These are phyloP conservation scores for Penicillium roqueforti DNA, from an alignment of 495 filamentous ascomycete species.

Conservation along the genomic window DNA sequence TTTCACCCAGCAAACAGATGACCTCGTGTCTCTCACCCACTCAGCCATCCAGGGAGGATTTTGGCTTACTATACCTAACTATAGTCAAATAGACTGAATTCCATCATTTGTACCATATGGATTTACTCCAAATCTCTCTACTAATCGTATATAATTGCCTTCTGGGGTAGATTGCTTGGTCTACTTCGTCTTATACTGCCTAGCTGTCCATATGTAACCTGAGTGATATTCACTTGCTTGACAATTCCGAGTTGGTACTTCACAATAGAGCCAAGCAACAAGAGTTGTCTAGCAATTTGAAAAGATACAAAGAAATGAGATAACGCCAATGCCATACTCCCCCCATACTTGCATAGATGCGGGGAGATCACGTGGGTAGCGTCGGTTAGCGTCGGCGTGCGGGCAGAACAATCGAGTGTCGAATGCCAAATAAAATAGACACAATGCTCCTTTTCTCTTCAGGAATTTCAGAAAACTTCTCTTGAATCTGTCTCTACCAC, in stretches of 20 bases:
- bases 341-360: slow-evolving; percentile 14
- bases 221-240: not conserved
- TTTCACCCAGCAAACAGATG: not conserved
- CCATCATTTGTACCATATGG: not conserved
- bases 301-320: not conserved
- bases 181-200: not conserved
- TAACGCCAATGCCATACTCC: not conserved
- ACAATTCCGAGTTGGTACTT: not conserved
- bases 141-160: not conserved
- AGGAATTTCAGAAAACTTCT: not conserved
- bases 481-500: slow-evolving; percentile 3
- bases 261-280: not conserved
- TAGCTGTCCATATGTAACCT: not conserved
- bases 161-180: not conserved
- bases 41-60: slow-evolving; percentile 4
- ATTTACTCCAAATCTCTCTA: not conserved
- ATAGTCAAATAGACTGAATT: not conserved
- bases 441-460: slow-evolving; percentile 10
- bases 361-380: slow-evolving; percentile 35
- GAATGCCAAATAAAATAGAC: slow-evolving; percentile 17
- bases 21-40: slow-evolving; percentile 3
- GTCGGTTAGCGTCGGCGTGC: slow-evolving; percentile 43
- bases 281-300: not conserved
- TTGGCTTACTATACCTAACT: not conserved
- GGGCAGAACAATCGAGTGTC: slow-evolving; percentile 7